Conservation (phyloP, 2,329 filamentous ascomycete genomes). For the Talaromyces atroroseus region DNA sequence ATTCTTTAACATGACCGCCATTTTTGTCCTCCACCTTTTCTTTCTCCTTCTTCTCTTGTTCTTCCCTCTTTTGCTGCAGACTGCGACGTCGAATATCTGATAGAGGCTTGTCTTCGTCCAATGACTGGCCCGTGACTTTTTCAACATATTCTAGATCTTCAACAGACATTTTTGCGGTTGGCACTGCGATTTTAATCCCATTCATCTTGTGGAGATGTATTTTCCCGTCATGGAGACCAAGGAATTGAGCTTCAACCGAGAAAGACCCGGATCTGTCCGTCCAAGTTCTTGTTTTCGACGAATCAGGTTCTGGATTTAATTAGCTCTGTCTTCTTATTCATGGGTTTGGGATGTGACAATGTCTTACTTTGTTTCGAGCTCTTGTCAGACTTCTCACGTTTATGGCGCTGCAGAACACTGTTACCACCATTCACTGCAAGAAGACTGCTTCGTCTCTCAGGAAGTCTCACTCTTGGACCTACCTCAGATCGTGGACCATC, state of each 20-base stretch:
- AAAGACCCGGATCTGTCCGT: conserved; percentile 93
- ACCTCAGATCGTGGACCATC: conserved; percentile 60
- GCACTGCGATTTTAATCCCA: conserved; percentile 96
- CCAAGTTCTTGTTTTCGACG: conserved; percentile 80
- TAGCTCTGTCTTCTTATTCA: background rate
- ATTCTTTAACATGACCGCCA: conserved; percentile 46
- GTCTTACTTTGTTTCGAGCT: conserved; percentile 65
- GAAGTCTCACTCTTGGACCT: conserved; percentile 70
- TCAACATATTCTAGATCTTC: conserved; percentile 96
- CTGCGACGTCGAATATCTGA: conserved; percentile 66
- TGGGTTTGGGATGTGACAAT: background rate
- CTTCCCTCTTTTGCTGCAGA: conserved; percentile 14
- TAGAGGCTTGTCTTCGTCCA: conserved; percentile 87
- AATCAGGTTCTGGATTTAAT: conserved; percentile 64
- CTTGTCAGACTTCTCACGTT: conserved; percentile 61
- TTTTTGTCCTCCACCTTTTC: conserved; percentile 2
- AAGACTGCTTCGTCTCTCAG: conserved; percentile 74
- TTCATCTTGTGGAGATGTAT: conserved; percentile 98
- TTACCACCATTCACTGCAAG: conserved; percentile 61
- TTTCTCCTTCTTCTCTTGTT: background rate
- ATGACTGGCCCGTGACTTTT: conserved; percentile 72
- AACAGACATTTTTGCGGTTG: conserved; percentile 89
- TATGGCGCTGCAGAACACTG: conserved; percentile 66
- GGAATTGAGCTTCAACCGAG: conserved; percentile 94
- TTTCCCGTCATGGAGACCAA: conserved; percentile 90